A percentile compares a stretch with the other conserved stretches of the same genome.
phyloP scores from a whole-genome alignment of 2,329 filamentous ascomycete genomes.

The Neopestalotiopsis sp. region DNA sequence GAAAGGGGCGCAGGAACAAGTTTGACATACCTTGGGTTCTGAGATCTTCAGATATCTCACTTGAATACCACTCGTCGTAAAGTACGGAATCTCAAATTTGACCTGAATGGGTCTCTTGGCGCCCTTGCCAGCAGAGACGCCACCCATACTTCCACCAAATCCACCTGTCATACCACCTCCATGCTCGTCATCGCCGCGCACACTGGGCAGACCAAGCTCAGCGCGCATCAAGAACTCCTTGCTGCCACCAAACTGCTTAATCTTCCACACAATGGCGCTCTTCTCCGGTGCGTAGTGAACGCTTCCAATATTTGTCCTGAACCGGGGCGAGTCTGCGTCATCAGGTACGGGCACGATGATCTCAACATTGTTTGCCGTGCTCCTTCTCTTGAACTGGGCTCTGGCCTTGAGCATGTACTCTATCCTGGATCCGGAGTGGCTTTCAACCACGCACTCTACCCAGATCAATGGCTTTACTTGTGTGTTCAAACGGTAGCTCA shows the following conservation, averaged over 20 bases:
- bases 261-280: slow-evolving; percentile 99
- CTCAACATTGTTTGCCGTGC: slow-evolving; percentile 98
- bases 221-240: slow-evolving; percentile 99
- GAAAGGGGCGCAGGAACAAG: neutral
- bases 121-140: slow-evolving; percentile 82
- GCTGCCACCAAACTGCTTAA: slow-evolving; percentile 98
- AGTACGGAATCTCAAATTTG: slow-evolving; percentile 99
- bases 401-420: slow-evolving; percentile 99
- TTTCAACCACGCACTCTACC: slow-evolving; percentile 98
- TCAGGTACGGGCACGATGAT: slow-evolving; percentile 97
- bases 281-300: slow-evolving; percentile 98
- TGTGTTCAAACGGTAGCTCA: slow-evolving; percentile 98
- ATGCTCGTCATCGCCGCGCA: slow-evolving; percentile 93
- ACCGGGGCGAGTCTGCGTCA: slow-evolving; percentile 93
- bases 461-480: slow-evolving; percentile 98
- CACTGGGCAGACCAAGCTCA: slow-evolving; percentile 90
- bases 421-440: slow-evolving; percentile 91
- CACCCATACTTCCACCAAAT: slow-evolving; percentile 96
- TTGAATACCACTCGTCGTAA: slow-evolving; percentile 99
- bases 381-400: slow-evolving; percentile 97
- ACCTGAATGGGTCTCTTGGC: slow-evolving; percentile 95
- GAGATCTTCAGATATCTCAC: slow-evolving; percentile 99
- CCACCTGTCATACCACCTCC: slow-evolving; percentile 98
- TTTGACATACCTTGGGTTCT: slow-evolving; percentile 85
- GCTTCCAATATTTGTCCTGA: slow-evolving; percentile 95